A percentile compares a stretch with the other conserved stretches of the same genome.
phyloP scores from a whole-genome alignment of 2,329 filamentous ascomycete genomes.

The Colletotrichum destructivum region DNA sequence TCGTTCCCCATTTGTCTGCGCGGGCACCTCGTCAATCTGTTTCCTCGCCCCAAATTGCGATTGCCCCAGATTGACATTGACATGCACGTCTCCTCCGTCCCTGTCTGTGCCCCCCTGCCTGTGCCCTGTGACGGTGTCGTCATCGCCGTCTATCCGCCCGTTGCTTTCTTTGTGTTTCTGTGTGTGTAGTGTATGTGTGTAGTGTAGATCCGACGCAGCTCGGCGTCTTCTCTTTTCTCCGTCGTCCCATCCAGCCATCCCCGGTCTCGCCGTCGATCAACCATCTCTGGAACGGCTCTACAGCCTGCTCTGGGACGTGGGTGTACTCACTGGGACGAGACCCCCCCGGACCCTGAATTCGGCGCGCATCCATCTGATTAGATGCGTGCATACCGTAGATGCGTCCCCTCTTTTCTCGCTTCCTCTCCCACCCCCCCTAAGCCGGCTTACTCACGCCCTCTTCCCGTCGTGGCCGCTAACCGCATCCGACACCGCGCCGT shows the following conservation, averaged over 20 bases:
- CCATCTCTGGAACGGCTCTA: background rate
- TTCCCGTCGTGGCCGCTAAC: background rate
- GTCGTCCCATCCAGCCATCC: background rate
- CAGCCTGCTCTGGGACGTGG: no score
- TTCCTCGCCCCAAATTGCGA: background rate
- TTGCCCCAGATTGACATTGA: background rate
- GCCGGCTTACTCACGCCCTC: background rate
- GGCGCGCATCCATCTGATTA: constrained; percentile 1
- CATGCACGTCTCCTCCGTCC: background rate
- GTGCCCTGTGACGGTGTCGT: background rate
- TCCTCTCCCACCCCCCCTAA: background rate
- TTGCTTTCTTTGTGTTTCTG: no score
- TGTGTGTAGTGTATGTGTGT: no score
- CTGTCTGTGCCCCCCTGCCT: background rate
- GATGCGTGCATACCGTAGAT: background rate
- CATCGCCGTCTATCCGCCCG: constrained; percentile 3
- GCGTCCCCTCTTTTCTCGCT: background rate
- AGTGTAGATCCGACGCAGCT: background rate
- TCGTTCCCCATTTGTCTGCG: no score
- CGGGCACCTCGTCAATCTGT: background rate
- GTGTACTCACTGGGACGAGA: no score
- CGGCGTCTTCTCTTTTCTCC: background rate
- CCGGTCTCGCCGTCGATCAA: constrained; percentile 13
- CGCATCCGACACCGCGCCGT: background rate
- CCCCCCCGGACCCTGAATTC: constrained; percentile 2